Evolutionary conservation across 2,329 filamentous ascomycete genomes (phyloP).

Genomic region (Esteya vermicola): DNA sequence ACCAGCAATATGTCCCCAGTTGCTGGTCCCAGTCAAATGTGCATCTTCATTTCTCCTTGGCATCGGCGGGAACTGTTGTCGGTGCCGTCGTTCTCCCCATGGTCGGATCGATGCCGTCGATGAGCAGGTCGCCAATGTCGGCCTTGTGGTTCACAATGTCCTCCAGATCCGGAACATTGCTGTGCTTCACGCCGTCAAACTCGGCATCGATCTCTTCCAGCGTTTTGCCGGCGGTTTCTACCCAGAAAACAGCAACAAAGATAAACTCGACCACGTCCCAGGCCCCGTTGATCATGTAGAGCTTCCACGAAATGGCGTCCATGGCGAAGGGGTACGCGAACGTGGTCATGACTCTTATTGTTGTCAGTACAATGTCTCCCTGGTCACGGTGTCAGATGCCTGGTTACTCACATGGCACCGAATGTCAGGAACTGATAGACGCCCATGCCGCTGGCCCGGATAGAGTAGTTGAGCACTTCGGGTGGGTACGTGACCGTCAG

Average conservation of each 20-base stretch:
- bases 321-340: constrained; percentile 29
- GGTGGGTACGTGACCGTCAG: not conserved
- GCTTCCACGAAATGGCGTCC: constrained; percentile 32
- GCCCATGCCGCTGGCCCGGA: not conserved
- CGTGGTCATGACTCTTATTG: constrained; percentile 29
- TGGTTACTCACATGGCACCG: no score
- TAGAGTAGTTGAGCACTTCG: constrained; percentile 1
- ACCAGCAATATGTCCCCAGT: no score
- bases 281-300: constrained; percentile 33
- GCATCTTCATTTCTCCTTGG: no score
- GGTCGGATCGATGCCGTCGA: no score
- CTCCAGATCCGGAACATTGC: not conserved
- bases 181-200: constrained; percentile 1
- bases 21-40: no score
- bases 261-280: constrained; percentile 24
- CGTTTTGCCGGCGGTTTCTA: constrained; percentile 24
- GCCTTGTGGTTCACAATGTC: not conserved
- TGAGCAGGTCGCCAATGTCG: not conserved
- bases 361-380: no score
- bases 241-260: constrained; percentile 31
- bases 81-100: no score
- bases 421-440: not conserved
- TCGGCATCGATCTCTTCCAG: constrained; percentile 7
- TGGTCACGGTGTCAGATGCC: no score
- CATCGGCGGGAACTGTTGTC: no score